phyloP scores from a whole-genome alignment of 2,329 filamentous ascomycete genomes.

The Fusarium sp. region DNA sequence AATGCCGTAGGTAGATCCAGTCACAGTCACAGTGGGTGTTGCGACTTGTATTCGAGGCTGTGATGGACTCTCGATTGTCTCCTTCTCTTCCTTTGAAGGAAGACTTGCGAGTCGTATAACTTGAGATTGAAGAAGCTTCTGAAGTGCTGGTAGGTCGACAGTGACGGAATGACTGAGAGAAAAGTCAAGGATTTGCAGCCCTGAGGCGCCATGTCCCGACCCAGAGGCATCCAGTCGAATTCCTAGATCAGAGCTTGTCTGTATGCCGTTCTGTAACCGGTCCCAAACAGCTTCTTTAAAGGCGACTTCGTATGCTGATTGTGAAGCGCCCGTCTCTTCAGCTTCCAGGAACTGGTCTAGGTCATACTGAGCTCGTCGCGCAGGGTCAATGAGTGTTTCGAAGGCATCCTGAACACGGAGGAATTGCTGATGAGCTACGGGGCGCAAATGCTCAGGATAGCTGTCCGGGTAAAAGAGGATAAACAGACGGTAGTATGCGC shows the following conservation, averaged over 20 bases:
- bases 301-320: conserved; percentile 23
- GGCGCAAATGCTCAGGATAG: conserved; percentile 51
- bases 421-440: conserved; percentile 52
- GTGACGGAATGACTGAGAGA: conserved; percentile 50
- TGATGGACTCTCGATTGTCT: conserved; percentile 1
- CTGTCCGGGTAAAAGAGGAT: conserved; percentile 54
- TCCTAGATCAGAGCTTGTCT: conserved; percentile 49
- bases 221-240: conserved; percentile 48
- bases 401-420: conserved; percentile 54
- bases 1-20: conserved; percentile 52
- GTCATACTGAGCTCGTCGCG: conserved; percentile 53
- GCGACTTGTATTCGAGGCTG: conserved; percentile 30
- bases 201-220: neutral
- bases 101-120: conserved; percentile 37
- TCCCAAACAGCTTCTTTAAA: conserved; percentile 34
- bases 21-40: conserved; percentile 49
- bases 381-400: conserved; percentile 57
- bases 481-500: conserved; percentile 55
- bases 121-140: conserved; percentile 39
- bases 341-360: conserved; percentile 36
- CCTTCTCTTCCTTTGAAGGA: conserved; percentile 21
- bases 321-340: conserved; percentile 31
- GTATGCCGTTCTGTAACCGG: conserved; percentile 33
- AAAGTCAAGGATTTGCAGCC: conserved; percentile 49
- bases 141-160: conserved; percentile 46